phyloP scores from a whole-genome alignment of 2,329 filamentous ascomycete genomes.

The Calonectria pseudoturangicola region DNA sequence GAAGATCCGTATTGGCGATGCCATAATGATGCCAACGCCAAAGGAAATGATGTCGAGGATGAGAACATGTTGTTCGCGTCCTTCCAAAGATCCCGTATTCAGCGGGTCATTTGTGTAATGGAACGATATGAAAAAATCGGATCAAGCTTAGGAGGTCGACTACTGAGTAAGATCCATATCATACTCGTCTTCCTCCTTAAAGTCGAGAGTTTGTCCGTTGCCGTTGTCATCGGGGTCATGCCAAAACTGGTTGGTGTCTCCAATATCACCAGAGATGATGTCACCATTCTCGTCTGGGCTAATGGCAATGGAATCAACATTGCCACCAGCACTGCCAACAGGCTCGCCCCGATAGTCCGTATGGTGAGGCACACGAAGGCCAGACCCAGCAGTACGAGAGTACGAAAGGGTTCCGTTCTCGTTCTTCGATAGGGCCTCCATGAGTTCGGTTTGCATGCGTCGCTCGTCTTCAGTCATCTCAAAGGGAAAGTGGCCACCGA shows the following conservation, averaged over 20 bases:
- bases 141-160: constrained; percentile 26
- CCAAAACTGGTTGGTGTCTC: constrained; percentile 76
- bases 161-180: constrained; percentile 81
- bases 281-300: constrained; percentile 63
- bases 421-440: constrained; percentile 90
- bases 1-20: constrained; percentile 39
- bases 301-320: constrained; percentile 61
- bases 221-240: constrained; percentile 83
- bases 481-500: constrained; percentile 86
- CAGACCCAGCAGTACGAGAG: constrained; percentile 87
- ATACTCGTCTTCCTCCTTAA: constrained; percentile 97
- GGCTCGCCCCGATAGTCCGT: constrained; percentile 93
- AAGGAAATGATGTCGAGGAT: constrained; percentile 39
- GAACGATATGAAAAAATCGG: constrained; percentile 31
- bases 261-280: constrained; percentile 66
- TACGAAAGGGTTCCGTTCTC: constrained; percentile 86
- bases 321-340: constrained; percentile 68
- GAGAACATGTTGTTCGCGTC: not conserved
- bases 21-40: constrained; percentile 51
- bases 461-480: constrained; percentile 93
- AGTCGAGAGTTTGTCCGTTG: constrained; percentile 81
- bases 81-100: constrained; percentile 20
- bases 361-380: constrained; percentile 92
- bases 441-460: constrained; percentile 94
- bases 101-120: constrained; percentile 1